These are phyloP conservation scores for Diaporthe aspalathi DNA, from an alignment of 2,329 filamentous ascomycete species.

Conservation along the genomic window DNA sequence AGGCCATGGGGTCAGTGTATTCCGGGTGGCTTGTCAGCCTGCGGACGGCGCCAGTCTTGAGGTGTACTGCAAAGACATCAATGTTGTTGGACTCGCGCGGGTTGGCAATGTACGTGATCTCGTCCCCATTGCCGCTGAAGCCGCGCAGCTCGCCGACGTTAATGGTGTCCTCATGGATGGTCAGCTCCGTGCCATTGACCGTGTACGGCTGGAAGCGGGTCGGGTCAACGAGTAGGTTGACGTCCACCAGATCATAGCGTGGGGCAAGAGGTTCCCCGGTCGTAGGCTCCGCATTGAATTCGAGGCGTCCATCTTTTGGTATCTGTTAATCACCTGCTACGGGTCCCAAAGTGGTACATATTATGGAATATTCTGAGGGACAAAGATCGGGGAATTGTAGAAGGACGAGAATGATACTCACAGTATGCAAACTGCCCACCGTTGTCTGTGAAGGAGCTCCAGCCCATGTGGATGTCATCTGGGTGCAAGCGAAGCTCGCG, in stretches of 20 bases:
- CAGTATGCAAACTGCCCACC: conserved; percentile 6
- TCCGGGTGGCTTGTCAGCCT: conserved; percentile 57
- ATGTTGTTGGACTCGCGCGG: conserved; percentile 56
- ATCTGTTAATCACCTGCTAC: too few species aligned
- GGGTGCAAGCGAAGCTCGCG: conserved; percentile 60
- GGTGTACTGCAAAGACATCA: conserved; percentile 55
- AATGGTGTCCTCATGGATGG: conserved; percentile 48
- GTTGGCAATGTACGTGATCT: conserved; percentile 55
- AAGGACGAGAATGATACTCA: too few species aligned
- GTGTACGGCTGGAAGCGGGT: conserved; percentile 40
- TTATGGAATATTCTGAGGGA: too few species aligned
- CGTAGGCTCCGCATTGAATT: conserved; percentile 51
- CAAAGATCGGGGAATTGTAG: too few species aligned
- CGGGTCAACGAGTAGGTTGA: conserved; percentile 49
- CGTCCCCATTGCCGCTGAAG: conserved; percentile 55
- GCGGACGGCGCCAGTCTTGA: conserved; percentile 53
- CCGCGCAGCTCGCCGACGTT: conserved; percentile 57
- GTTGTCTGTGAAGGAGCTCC: conserved; percentile 51
- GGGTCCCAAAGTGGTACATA: too few species aligned
- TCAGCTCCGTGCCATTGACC: conserved; percentile 45
- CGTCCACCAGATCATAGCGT: conserved; percentile 55
- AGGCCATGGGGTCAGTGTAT: conserved; percentile 56
- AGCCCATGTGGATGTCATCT: conserved; percentile 56
- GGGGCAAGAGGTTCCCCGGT: conserved; percentile 36
- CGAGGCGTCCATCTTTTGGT: conserved; percentile 48